phyloP scores from a whole-genome alignment of 2,329 filamentous ascomycete genomes.

The Xylaria sp. region DNA sequence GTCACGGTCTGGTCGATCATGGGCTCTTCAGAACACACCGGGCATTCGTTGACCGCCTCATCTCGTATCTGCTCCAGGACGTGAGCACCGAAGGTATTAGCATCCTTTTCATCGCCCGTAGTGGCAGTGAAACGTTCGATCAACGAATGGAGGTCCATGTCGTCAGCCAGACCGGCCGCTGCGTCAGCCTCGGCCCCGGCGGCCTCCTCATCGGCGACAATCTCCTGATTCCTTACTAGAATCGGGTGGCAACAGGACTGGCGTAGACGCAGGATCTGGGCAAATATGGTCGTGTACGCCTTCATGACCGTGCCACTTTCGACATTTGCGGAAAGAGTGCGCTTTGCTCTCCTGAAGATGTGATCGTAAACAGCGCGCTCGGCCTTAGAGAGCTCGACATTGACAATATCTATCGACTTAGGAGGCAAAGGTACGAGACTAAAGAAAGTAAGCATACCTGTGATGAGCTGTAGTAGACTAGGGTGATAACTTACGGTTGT shows the following conservation, averaged over 20 bases:
- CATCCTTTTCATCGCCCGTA: slow-evolving; percentile 63
- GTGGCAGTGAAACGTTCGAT: slow-evolving; percentile 80
- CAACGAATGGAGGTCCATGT: slow-evolving; percentile 90
- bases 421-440: slow-evolving; percentile 78
- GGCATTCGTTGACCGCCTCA: slow-evolving; percentile 86
- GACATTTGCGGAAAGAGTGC: slow-evolving; percentile 81
- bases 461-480: neutral
- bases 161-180: slow-evolving; percentile 80
- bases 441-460: slow-evolving; percentile 15
- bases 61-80: slow-evolving; percentile 89
- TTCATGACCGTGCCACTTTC: slow-evolving; percentile 93
- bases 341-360: slow-evolving; percentile 81
- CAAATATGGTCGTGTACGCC: slow-evolving; percentile 95
- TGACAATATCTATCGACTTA: slow-evolving; percentile 81
- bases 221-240: slow-evolving; percentile 80
- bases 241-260: slow-evolving; percentile 95
- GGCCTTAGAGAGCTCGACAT: slow-evolving; percentile 80
- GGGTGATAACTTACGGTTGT: slow-evolving; percentile 40
- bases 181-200: slow-evolving; percentile 78
- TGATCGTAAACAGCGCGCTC: slow-evolving; percentile 93
- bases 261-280: slow-evolving; percentile 88
- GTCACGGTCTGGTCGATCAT: slow-evolving; percentile 96
- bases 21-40: slow-evolving; percentile 91
- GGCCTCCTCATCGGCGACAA: slow-evolving; percentile 87
- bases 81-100: slow-evolving; percentile 79